These are phyloP conservation scores for Anastatica hierochuntica DNA, from an alignment of 345 rosid species.

Conservation along the genomic window DNA sequence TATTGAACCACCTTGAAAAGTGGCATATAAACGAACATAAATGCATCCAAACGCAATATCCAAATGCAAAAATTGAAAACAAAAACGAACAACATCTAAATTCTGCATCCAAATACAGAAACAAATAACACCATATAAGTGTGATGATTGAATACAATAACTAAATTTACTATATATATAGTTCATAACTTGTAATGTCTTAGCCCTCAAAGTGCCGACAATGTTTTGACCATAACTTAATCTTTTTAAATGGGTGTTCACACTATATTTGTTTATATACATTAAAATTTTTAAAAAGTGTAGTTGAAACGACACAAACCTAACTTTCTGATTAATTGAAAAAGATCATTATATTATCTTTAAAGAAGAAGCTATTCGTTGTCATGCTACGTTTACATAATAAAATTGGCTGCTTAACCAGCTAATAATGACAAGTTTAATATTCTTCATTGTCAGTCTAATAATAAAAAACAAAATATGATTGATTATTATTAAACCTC, in stretches of 20 bases:
- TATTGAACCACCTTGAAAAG: no score
- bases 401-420: slow-evolving; percentile 13
- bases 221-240: not conserved
- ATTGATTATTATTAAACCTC: not conserved
- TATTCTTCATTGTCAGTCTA: slow-evolving; percentile 2
- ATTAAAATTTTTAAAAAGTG: no score
- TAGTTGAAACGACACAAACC: slow-evolving; percentile 8
- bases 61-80: no score
- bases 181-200: not conserved
- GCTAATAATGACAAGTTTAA: not conserved
- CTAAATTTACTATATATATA: not conserved
- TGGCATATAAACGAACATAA: no score
- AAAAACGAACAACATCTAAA: no score
- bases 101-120: no score
- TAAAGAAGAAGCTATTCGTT: slow-evolving; percentile 4
- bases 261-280: slow-evolving; percentile 7
- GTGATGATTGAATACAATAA: not conserved
- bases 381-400: slow-evolving; percentile 2
- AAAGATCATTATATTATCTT: not conserved
- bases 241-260: slow-evolving; percentile 10
- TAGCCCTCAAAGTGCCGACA: slow-evolving; percentile 17
- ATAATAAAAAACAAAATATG: not conserved
- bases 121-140: no score
- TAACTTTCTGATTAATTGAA: slow-evolving; percentile 9
- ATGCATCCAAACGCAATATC: no score